phyloP scores from a whole-genome alignment of 2,329 filamentous ascomycete genomes.

The Botrytis byssoidea region DNA sequence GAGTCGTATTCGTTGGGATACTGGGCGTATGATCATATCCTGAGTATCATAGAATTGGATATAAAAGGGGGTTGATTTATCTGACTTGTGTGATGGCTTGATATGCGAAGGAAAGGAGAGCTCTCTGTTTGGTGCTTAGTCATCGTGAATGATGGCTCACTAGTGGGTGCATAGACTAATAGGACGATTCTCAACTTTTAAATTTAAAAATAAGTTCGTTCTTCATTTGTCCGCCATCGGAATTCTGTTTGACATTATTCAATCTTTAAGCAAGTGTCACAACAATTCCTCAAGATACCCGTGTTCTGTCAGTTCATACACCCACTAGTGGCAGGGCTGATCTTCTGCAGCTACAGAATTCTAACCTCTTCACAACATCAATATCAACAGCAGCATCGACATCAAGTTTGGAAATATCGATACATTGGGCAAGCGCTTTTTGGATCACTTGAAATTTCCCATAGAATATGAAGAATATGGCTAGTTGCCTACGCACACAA shows the following conservation, averaged over 20 bases:
- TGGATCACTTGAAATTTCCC: rapidly evolving
- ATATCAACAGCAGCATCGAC: background rate
- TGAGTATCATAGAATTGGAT: background rate
- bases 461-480: too few relatives aligned
- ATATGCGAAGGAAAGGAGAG: background rate
- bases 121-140: background rate
- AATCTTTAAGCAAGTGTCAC: rapidly evolving
- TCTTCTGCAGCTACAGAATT: background rate
- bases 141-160: background rate
- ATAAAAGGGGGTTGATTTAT: background rate
- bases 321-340: background rate
- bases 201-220: background rate
- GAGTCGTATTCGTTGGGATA: background rate
- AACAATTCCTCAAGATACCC: background rate
- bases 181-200: background rate
- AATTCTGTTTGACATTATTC: rapidly evolving
- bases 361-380: background rate
- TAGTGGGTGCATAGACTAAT: background rate
- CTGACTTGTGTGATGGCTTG: background rate
- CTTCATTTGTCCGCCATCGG: rapidly evolving
- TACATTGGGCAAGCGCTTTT: background rate
- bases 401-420: background rate
- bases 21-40: background rate
- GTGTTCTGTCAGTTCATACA: background rate
- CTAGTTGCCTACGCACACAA: background rate